Evolutionary conservation across 768 basidiomycete genomes (phyloP).

Genomic region (Candolleomyces efflorescens): DNA sequence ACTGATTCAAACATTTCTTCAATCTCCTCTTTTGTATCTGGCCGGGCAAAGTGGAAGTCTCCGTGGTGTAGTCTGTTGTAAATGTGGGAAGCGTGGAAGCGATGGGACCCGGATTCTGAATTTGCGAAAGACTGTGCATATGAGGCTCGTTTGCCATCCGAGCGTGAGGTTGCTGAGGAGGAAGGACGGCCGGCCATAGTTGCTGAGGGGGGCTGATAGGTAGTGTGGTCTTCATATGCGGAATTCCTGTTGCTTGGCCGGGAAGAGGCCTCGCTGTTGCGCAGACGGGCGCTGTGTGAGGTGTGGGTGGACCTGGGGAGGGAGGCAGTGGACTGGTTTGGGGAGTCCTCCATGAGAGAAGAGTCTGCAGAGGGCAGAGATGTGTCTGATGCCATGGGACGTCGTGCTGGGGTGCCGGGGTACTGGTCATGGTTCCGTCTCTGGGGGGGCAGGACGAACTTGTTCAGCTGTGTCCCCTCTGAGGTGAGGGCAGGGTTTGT

Average conservation of each 20-base stretch:
- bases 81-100: conserved; percentile 46
- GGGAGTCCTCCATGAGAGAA: conserved; percentile 34
- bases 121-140: conserved; percentile 55
- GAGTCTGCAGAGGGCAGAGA: conserved; percentile 55
- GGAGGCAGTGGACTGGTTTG: conserved; percentile 22
- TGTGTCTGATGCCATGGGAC: conserved; percentile 47
- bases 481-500: conserved; percentile 77
- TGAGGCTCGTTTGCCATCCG: conserved; percentile 56
- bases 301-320: conserved; percentile 24
- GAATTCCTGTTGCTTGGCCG: conserved; percentile 48
- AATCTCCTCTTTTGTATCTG: conserved; percentile 72
- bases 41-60: conserved; percentile 71
- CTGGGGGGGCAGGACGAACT: conserved; percentile 46
- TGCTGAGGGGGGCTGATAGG: conserved; percentile 20
- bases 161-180: conserved; percentile 49
- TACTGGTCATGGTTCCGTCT: conserved; percentile 46
- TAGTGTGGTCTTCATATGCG: conserved; percentile 41
- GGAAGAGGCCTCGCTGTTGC: conserved; percentile 55
- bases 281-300: conserved; percentile 36
- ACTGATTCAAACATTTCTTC: conserved; percentile 79
- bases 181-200: conserved; percentile 43
- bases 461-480: conserved; percentile 69
- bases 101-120: conserved; percentile 39
- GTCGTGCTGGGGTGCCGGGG: conserved; percentile 21
- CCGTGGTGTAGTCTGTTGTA: conserved; percentile 49